Conservation (phyloP, 345 rosid genomes). For the Sapria himalayana region DNA sequence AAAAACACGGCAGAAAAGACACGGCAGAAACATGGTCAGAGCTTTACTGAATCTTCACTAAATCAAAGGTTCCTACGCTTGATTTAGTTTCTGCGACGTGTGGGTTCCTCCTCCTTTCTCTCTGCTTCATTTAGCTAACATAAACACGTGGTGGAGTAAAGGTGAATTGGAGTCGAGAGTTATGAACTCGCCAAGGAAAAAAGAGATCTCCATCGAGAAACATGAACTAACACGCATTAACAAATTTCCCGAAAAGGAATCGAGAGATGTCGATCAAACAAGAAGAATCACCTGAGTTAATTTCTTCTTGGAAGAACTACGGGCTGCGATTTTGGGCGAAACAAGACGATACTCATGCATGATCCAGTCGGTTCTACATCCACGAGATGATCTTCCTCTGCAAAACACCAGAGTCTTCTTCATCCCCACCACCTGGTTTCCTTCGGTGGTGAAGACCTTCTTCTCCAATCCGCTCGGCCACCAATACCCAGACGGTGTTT, state of each 20-base stretch:
- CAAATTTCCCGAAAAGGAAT: no score
- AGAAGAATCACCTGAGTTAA: constrained; percentile 23
- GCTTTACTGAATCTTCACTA: no score
- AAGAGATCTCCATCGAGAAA: no score
- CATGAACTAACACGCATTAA: no score
- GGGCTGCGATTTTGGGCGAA: constrained; percentile 6
- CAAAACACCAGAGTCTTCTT: constrained; percentile 97
- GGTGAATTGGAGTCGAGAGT: no score
- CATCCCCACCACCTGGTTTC: constrained; percentile 51
- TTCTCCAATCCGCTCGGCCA: constrained; percentile 89
- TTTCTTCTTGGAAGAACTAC: constrained; percentile 13
- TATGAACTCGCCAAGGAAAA: no score
- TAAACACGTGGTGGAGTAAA: no score
- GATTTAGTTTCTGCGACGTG: no score
- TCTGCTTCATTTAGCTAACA: no score
- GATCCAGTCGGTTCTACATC: constrained; percentile 79
- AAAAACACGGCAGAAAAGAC: neutral
- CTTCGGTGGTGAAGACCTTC: constrained; percentile 38
- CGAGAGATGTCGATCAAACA: no score
- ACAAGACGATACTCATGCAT: constrained; percentile 90
- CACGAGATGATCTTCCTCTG: constrained; percentile 77
- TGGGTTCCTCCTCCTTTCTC: no score
- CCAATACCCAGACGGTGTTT: constrained; percentile 81
- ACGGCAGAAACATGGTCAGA: neutral
- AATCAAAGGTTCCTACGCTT: no score